Percentiles rank a stretch among this genome's conserved stretches.
phyloP scores from a whole-genome alignment of 495 filamentous ascomycete species.

The Penicillium egyptiacum region DNA sequence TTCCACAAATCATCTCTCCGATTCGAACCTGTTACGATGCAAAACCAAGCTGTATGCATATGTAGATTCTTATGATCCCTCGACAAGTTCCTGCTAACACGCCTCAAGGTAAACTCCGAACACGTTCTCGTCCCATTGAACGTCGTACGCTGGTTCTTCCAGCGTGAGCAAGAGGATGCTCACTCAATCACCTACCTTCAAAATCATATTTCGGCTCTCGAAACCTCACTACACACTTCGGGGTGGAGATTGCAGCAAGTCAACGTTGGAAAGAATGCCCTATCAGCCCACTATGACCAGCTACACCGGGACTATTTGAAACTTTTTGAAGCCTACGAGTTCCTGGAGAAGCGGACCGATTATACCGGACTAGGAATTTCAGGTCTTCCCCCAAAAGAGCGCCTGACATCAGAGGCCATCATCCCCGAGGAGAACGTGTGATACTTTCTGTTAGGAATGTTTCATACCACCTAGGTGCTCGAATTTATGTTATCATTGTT shows the following conservation, averaged over 20 bases:
- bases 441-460: background rate
- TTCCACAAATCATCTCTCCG: background rate
- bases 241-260: background rate
- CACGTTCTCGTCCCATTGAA: background rate
- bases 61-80: background rate
- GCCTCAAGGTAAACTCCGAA: slow-evolving; percentile 2
- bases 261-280: background rate
- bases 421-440: background rate
- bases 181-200: background rate
- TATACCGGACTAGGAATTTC: background rate
- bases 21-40: background rate
- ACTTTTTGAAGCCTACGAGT: slow-evolving; percentile 2
- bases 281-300: background rate
- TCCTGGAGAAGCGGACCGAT: background rate
- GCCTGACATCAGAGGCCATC: background rate
- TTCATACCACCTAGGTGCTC: background rate
- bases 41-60: slow-evolving; percentile 1
- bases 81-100: background rate
- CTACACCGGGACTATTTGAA: background rate
- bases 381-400: background rate
- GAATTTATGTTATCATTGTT: background rate
- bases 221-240: background rate
- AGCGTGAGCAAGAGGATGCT: background rate
- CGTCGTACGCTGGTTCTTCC: background rate
- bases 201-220: background rate